phyloP scores from a whole-genome alignment of 176 grass and related monocot species.

The Puya raimondii region DNA sequence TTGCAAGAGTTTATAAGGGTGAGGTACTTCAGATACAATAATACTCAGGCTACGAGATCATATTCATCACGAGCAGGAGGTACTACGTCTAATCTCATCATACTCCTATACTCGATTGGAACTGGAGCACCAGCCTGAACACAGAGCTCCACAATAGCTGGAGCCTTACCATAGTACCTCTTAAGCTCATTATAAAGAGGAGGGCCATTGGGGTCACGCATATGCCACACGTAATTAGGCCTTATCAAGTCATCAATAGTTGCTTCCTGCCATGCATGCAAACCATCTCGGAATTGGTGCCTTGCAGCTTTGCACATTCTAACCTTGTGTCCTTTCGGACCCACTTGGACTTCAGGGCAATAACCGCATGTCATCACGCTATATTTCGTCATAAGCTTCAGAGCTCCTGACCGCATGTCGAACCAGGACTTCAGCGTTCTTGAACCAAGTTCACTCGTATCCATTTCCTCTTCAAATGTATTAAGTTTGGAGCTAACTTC shows the following conservation, averaged over 20 bases:
- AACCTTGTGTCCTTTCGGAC: constrained; percentile 66
- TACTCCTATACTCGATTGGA: constrained; percentile 31
- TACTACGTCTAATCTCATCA: constrained; percentile 67
- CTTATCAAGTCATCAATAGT: constrained; percentile 51
- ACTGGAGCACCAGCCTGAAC: constrained; percentile 38
- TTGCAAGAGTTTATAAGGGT: too few species aligned
- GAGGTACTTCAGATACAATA: too few species aligned
- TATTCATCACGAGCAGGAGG: constrained; percentile 46
- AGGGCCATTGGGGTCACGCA: not conserved
- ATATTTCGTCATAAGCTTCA: constrained; percentile 52
- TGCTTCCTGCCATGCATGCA: constrained; percentile 68
- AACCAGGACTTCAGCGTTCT: constrained; percentile 44
- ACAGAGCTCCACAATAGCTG: constrained; percentile 46
- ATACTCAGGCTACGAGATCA: constrained; percentile 47
- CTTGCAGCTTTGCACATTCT: constrained; percentile 62
- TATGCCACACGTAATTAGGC: constrained; percentile 60
- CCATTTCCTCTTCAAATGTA: not conserved
- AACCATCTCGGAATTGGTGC: constrained; percentile 53
- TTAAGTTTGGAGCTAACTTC: not conserved
- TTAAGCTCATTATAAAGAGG: constrained; percentile 47
- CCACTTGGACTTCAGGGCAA: constrained; percentile 67
- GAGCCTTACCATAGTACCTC: constrained; percentile 74
- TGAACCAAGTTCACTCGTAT: constrained; percentile 15
- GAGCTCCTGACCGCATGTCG: constrained; percentile 35
- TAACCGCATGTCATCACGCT: constrained; percentile 52